Conservation (phyloP, 192 early-diverging fungal species). For the Podila minutissima region DNA sequence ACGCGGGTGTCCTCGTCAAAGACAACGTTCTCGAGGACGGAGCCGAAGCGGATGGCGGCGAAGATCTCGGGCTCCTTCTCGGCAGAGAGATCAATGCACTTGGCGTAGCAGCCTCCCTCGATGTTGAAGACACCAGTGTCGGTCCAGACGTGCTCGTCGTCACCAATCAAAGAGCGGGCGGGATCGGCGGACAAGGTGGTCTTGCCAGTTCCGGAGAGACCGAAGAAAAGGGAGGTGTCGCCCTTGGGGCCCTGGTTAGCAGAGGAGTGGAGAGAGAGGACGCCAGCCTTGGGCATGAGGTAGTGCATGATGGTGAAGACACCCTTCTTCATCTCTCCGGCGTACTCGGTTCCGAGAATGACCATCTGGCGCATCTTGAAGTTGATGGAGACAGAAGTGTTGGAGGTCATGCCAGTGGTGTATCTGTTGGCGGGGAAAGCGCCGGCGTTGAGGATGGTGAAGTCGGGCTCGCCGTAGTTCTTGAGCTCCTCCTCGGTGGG, state of each 20-base stretch:
- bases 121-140: conserved; percentile 98
- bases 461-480: conserved; percentile 94
- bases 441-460: conserved; percentile 98
- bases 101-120: conserved; percentile 99
- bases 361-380: conserved; percentile 97
- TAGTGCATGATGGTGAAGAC: conserved; percentile 99
- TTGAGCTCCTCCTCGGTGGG: conserved; percentile 91
- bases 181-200: conserved; percentile 97
- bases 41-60: conserved; percentile 94
- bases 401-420: conserved; percentile 95
- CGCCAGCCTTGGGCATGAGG: conserved; percentile 94
- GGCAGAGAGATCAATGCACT: conserved; percentile 92
- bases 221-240: conserved; percentile 98
- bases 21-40: conserved; percentile 96
- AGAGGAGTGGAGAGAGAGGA: conserved; percentile 91
- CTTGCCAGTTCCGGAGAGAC: conserved; percentile 97
- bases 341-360: conserved; percentile 97
- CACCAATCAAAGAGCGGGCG: conserved; percentile 93
- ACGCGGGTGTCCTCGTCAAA: conserved; percentile 76
- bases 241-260: conserved; percentile 93
- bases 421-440: conserved; percentile 93
- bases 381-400: conserved; percentile 92
- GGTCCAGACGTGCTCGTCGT: conserved; percentile 99
- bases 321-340: conserved; percentile 99
- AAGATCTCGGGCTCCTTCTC: conserved; percentile 99